Base-by-base conservation (phyloP, 2,329 filamentous ascomycete genomes). In the Grosmannia penicillata region DNA sequence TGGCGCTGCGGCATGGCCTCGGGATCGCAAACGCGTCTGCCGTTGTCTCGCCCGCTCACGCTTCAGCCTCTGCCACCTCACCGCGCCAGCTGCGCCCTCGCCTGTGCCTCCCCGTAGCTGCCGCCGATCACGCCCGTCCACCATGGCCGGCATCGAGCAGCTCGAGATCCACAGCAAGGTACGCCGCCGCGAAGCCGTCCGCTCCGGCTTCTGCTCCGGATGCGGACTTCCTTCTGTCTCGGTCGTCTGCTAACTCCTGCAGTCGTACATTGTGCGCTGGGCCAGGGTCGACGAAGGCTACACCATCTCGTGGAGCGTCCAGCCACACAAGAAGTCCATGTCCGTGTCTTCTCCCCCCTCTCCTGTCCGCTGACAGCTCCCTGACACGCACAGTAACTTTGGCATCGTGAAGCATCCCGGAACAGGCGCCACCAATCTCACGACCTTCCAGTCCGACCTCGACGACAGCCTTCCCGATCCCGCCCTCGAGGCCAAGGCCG, bases 221-320 rank as follows among this genome's bases (percentile, higher is more conserved):
- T 28, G 9, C 27, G 6, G 27, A 10, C 27, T 28, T 14, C 15
- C 3, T 21, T 14, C 8, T 21, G 15, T 17, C 14, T 29, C 15
- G n/a, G 2, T n/a, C 8, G 10, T 17, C 15, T 13, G 15, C 28
- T 25, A 24, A 24, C 33, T 18, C 24, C 19, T 30, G 3, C 26
- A 96, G 91, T 94, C 86, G 47, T 98, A 98, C 62, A 86, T 98
- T 50, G 84, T 98, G 41, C 85, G 91, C 54, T 98, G 91, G 89
- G 83, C 95, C 49, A 81, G 85, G 55, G 89, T 95, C 49, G 78
- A 86, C 40, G 78, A 85, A 46, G 82, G 82, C 38, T 80, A 94
- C 58, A 94, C 87, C 36, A 86, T 98, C 51, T 94, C 87, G 14
- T 98, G 91, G 91, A 95, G 85, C 53, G 75, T 98, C 28, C 87